A percentile compares a stretch with the other conserved stretches of the same genome.
Conservation (phyloP, 163 green algal genomes). For the Trebouxia gelatinosa region DNA sequence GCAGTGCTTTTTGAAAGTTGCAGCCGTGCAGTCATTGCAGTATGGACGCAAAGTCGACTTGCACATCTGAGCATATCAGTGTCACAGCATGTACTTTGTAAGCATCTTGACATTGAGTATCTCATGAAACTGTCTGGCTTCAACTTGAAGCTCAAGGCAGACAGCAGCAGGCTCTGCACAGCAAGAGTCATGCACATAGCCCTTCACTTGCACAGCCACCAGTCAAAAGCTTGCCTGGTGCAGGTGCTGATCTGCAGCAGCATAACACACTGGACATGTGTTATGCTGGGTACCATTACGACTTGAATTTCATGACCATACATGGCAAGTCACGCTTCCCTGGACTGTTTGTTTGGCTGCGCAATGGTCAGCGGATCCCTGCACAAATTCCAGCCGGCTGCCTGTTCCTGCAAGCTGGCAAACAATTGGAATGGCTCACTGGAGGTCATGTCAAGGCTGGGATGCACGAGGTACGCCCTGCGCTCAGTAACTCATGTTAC, state of each 20-base stretch:
- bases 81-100: too few relatives aligned
- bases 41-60: too few relatives aligned
- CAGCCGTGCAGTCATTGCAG: too few relatives aligned
- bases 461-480: conserved; percentile 83
- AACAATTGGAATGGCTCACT: conserved; percentile 94
- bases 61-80: too few relatives aligned
- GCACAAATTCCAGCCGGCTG: conserved; percentile 83
- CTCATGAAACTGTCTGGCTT: too few relatives aligned
- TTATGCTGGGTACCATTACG: conserved; percentile 68
- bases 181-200: too few relatives aligned
- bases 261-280: conserved; percentile 50
- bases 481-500: neutral
- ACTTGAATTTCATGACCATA: conserved; percentile 94
- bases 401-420: conserved; percentile 80
- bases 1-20: too few relatives aligned
- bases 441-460: conserved; percentile 77
- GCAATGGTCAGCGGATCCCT: conserved; percentile 67
- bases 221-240: too few relatives aligned
- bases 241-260: conserved; percentile 69
- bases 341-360: conserved; percentile 86
- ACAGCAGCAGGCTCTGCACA: too few relatives aligned
- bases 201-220: too few relatives aligned
- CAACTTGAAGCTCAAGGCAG: too few relatives aligned
- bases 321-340: conserved; percentile 87
- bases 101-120: too few relatives aligned